Evolutionary conservation across 305 asterid species (phyloP).

Genomic region (Solanum hybrid): DNA sequence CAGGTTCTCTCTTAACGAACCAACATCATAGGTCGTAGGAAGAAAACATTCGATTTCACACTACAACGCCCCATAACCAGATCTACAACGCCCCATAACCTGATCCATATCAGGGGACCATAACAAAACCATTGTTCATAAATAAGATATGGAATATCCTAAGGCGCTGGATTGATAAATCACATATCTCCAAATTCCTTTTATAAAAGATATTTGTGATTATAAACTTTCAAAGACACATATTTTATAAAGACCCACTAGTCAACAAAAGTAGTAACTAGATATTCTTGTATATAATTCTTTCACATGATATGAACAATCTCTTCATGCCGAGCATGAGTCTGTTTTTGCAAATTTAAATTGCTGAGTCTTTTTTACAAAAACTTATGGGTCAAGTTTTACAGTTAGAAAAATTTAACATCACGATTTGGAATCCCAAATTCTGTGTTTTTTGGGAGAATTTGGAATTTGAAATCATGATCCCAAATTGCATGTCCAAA

Average conservation of each 20-base stretch:
- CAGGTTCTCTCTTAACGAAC: too few relatives aligned
- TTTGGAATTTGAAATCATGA: not conserved
- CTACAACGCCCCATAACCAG: too few relatives aligned
- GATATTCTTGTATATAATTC: not conserved
- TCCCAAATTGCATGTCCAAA: not conserved
- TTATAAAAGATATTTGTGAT: not conserved
- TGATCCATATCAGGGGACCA: too few relatives aligned
- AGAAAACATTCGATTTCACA: too few relatives aligned
- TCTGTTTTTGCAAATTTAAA: not conserved
- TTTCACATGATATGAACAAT: not conserved
- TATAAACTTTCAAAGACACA: not conserved
- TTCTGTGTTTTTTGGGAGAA: not conserved
- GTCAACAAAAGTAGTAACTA: not conserved
- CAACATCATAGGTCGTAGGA: too few relatives aligned
- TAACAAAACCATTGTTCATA: not conserved
- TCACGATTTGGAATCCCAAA: not conserved
- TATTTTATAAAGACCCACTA: not conserved
- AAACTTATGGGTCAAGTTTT: not conserved
- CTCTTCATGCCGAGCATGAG: not conserved
- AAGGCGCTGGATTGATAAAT: not conserved
- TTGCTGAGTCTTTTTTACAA: not conserved
- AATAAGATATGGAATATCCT: not conserved
- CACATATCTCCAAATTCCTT: not conserved
- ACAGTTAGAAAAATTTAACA: not conserved
- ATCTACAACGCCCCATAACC: too few relatives aligned